Conservation (phyloP, 1,284 basidiomycete genomes). For the Cystobasidium sp. region DNA sequence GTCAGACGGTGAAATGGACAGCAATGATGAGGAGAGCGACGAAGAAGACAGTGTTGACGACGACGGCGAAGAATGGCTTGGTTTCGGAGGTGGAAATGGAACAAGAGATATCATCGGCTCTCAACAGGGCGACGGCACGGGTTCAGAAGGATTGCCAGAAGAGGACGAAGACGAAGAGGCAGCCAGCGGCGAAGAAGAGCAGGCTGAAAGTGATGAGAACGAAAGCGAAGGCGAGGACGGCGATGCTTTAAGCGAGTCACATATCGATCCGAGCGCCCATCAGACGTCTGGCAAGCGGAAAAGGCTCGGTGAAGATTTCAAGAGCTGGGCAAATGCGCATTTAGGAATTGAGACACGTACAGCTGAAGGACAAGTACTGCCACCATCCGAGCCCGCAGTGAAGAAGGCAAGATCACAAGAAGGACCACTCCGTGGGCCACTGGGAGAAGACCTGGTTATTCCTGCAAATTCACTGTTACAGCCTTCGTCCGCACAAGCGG, state of each 20-base stretch:
- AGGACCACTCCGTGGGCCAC: constrained; percentile 42
- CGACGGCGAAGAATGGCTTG: constrained; percentile 49
- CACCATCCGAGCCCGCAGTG: constrained; percentile 64
- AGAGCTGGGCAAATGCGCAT: constrained; percentile 81
- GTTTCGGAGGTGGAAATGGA: constrained; percentile 49
- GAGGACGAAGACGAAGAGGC: constrained; percentile 49
- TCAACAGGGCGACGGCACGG: constrained; percentile 11
- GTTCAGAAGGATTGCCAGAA: constrained; percentile 42
- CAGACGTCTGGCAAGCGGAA: constrained; percentile 1
- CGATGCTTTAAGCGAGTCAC: constrained; percentile 42
- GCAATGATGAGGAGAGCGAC: constrained; percentile 46
- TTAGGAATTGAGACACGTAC: constrained; percentile 55
- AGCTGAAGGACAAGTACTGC: constrained; percentile 48
- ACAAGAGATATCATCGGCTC: constrained; percentile 25
- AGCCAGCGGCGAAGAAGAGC: constrained; percentile 52
- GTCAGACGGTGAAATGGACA: not conserved
- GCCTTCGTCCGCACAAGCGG: not conserved
- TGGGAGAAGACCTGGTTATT: constrained; percentile 53
- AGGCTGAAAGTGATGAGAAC: constrained; percentile 46
- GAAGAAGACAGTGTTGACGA: constrained; percentile 44
- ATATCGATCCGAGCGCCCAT: constrained; percentile 45
- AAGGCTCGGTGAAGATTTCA: constrained; percentile 64
- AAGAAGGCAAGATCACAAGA: constrained; percentile 53
- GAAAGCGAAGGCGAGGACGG: constrained; percentile 47
- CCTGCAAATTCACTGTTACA: constrained; percentile 45